A percentile compares a stretch with the other conserved stretches of the same genome.
phyloP scores from a whole-genome alignment of 2,329 filamentous ascomycete species.

The Ophiostoma sp. region DNA sequence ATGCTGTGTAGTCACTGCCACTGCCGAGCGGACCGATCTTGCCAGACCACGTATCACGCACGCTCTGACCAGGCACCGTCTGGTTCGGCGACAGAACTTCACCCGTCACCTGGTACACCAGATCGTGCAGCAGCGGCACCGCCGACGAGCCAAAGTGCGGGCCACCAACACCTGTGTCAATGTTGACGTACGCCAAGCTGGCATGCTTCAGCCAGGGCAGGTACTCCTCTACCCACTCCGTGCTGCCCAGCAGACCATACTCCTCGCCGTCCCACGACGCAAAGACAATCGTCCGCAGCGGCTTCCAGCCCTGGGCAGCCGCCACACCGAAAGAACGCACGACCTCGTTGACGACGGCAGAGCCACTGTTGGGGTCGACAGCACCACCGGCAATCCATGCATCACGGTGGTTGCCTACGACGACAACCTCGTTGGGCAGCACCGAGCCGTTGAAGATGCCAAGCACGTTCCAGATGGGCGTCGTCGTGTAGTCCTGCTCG shows the following conservation, averaged over 20 bases:
- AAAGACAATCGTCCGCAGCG: conserved; percentile 86
- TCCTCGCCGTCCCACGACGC: conserved; percentile 82
- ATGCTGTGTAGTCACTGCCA: conserved; percentile 73
- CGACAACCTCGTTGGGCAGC: conserved; percentile 73
- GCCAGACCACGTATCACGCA: conserved; percentile 67
- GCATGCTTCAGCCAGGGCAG: conserved; percentile 74
- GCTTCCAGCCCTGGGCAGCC: conserved; percentile 72
- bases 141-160: conserved; percentile 64
- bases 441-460: conserved; percentile 88
- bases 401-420: conserved; percentile 82
- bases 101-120: conserved; percentile 66
- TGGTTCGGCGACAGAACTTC: conserved; percentile 73
- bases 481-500: conserved; percentile 78
- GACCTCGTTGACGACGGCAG: conserved; percentile 76
- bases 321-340: conserved; percentile 72
- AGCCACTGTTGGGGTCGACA: conserved; percentile 78
- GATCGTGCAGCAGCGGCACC: conserved; percentile 73
- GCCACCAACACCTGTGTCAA: conserved; percentile 73
- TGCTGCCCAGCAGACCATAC: conserved; percentile 82
- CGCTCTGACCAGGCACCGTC: conserved; percentile 66
- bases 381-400: conserved; percentile 74
- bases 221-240: conserved; percentile 92
- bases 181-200: conserved; percentile 81
- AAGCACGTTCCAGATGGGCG: conserved; percentile 87
- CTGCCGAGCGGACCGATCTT: conserved; percentile 66